A percentile compares a stretch with the other conserved stretches of the same genome.
These are phyloP conservation scores for Xerocomellus chrysenteron DNA, from an alignment of 768 basidiomycete species.

Conservation along the genomic window DNA sequence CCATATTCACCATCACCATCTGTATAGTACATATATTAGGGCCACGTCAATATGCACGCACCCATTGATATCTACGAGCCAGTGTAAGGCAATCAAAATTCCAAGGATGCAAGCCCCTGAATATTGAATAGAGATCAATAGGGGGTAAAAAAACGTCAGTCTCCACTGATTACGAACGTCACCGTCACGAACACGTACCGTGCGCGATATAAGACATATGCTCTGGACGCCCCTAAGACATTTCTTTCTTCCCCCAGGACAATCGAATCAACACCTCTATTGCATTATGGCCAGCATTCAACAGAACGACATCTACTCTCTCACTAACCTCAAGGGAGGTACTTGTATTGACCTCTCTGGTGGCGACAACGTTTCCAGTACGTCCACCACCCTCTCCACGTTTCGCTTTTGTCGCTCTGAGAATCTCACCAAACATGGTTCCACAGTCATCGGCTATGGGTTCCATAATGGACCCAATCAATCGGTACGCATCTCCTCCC, in stretches of 20 bases:
- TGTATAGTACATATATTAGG: slow-evolving; percentile 18
- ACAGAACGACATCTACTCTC: slow-evolving; percentile 40
- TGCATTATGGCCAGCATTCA: slow-evolving; percentile 27
- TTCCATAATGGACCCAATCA: slow-evolving; percentile 48
- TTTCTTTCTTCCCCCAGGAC: neutral
- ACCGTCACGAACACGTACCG: neutral
- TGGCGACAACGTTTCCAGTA: slow-evolving; percentile 46
- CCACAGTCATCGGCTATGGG: slow-evolving; percentile 49
- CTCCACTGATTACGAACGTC: neutral
- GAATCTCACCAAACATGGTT: neutral
- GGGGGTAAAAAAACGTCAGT: neutral
- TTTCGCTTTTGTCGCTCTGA: no score
- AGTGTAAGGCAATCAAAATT: no score
- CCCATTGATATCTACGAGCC: neutral
- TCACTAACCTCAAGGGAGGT: slow-evolving; percentile 51
- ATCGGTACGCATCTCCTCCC: slow-evolving; percentile 31
- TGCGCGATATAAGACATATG: neutral
- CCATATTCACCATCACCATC: neutral
- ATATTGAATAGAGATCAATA: neutral
- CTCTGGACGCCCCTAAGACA: no score
- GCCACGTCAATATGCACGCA: slow-evolving; percentile 10
- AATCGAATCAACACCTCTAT: neutral
- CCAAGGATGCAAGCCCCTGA: neutral
- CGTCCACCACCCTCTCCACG: slow-evolving; percentile 7
- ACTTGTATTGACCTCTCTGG: slow-evolving; percentile 59